Base-by-base conservation (phyloP, 371 early-diverging fungal species). In the Rhizopus arrhizus region DNA sequence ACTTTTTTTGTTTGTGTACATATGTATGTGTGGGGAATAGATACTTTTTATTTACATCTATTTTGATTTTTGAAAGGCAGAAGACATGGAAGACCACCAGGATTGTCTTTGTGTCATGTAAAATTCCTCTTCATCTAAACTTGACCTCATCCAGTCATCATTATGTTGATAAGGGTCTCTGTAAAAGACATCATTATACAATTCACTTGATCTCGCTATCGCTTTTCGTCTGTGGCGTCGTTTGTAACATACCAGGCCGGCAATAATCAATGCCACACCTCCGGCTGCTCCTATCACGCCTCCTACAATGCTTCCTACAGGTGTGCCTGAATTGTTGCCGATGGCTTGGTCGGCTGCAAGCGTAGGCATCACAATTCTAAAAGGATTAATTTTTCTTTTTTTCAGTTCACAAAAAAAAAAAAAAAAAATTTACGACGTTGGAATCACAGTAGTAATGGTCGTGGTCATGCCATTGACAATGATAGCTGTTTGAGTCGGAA, bases 301-400 rank as follows among this genome's bases (percentile, higher is more conserved):
- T 4, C 73, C 73, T 0, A 69, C 56, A 42, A 73, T 73, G 13
- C 43, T 55, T 2, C 61, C 67, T 8, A 60, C 59, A 32, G 47
- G 28, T 0, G 59, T 33, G 4, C 58, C 28, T 15, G 3, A 36
- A 13, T 5, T 13, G 9, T 42, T 34, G 12, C 32, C 49, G 13
- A 31, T 22, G 22, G 22, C 22, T 22, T 22, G 9, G 15, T n/a
- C 52, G 11, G 42, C 48, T 40, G 65, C 70, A 12, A 68, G 46
- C 7, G 65, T 65, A 29, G 73, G 73, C 38, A 72, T 66, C 28
- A 72, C 69, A 15, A 66, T 72, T 5, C 74, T 73, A 63, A 36
- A 28, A 53, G 5, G n/a, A 29, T 22, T 22, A 31, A 12, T 3
- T 46, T 51, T 33, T 31, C 40, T 46, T 28, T 32, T 7, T 53